These are phyloP conservation scores for Fusarium phyllophilum DNA, from an alignment of 2,329 filamentous ascomycete genomes.

Conservation along the genomic window DNA sequence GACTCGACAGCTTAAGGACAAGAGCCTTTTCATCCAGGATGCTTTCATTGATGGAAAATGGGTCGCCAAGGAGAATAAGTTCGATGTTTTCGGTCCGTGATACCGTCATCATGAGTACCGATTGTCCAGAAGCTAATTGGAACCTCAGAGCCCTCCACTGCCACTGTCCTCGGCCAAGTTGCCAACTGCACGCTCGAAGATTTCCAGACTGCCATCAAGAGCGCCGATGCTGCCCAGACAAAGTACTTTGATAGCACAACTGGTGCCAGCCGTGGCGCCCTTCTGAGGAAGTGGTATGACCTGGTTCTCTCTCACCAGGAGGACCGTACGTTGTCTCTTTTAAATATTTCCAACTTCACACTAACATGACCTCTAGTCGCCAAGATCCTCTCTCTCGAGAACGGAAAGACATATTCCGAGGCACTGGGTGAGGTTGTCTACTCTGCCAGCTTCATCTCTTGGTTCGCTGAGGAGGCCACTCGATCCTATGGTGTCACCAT, in stretches of 20 bases:
- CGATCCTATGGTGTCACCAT: slow-evolving; percentile 68
- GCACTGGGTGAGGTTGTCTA: slow-evolving; percentile 66
- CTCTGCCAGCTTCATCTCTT: slow-evolving; percentile 63
- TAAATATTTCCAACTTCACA: not conserved
- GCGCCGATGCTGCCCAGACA: slow-evolving; percentile 41
- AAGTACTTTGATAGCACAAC: slow-evolving; percentile 44
- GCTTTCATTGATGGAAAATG: slow-evolving; percentile 45
- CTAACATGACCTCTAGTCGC: slow-evolving; percentile 43
- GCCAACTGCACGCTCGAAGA: slow-evolving; percentile 44
- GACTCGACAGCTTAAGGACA: slow-evolving; percentile 39
- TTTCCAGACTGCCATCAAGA: slow-evolving; percentile 42
- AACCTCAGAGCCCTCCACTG: slow-evolving; percentile 40
- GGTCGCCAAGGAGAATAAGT: slow-evolving; percentile 45
- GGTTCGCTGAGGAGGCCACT: slow-evolving; percentile 64
- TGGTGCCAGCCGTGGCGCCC: slow-evolving; percentile 42
- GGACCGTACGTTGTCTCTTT: slow-evolving; percentile 36
- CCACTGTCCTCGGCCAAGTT: slow-evolving; percentile 42
- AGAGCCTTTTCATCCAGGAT: slow-evolving; percentile 44
- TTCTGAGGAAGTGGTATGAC: slow-evolving; percentile 44
- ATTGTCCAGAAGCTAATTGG: slow-evolving; percentile 3
- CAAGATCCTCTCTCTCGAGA: slow-evolving; percentile 57
- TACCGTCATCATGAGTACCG: not conserved
- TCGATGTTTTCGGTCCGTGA: slow-evolving; percentile 43
- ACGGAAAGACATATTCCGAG: slow-evolving; percentile 66
- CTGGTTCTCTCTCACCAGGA: slow-evolving; percentile 43